A percentile compares a stretch with the other conserved stretches of the same genome.
phyloP scores from a whole-genome alignment of 1,284 basidiomycete species.

The Boletus smithii region DNA sequence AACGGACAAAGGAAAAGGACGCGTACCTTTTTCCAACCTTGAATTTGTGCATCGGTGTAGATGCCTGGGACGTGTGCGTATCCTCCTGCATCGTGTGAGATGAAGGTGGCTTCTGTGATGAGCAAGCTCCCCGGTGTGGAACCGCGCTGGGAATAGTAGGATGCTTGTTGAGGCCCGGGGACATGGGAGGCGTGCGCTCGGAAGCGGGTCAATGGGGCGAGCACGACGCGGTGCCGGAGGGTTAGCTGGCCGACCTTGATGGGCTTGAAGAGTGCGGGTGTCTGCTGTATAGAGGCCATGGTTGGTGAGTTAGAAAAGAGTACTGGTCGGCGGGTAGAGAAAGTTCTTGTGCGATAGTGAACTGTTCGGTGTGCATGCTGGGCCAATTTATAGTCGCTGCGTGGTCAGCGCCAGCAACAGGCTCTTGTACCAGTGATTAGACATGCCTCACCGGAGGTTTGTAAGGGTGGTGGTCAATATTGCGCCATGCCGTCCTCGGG shows the following conservation, averaged over 20 bases:
- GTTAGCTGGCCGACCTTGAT: conserved; percentile 32
- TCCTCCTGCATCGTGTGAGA: conserved; percentile 28
- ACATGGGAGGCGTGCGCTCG: conserved; percentile 25
- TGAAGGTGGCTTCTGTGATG: conserved; percentile 36
- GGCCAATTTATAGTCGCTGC: too few relatives aligned
- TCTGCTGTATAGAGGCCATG: conserved; percentile 8
- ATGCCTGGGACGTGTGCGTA: conserved; percentile 24
- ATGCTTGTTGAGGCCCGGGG: conserved; percentile 15
- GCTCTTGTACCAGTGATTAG: too few relatives aligned
- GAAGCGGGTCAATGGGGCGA: conserved; percentile 36
- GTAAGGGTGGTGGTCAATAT: too few relatives aligned
- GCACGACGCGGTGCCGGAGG: conserved; percentile 33
- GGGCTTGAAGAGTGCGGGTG: conserved; percentile 32
- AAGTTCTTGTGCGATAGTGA: too few relatives aligned
- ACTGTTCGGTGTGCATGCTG: too few relatives aligned
- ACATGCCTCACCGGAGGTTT: too few relatives aligned
- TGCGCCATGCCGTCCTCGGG: too few relatives aligned
- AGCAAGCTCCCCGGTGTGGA: conserved; percentile 28
- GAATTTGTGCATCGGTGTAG: conserved; percentile 23
- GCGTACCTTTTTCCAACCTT: conserved; percentile 25
- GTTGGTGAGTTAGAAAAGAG: too few relatives aligned
- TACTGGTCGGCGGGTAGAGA: too few relatives aligned
- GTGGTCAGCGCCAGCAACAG: too few relatives aligned
- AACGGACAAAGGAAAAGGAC: fast-evolving
- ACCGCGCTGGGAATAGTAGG: conserved; percentile 36